Base-by-base conservation (phyloP, 2,329 filamentous ascomycete species). In the Colletotrichum destructivum region DNA sequence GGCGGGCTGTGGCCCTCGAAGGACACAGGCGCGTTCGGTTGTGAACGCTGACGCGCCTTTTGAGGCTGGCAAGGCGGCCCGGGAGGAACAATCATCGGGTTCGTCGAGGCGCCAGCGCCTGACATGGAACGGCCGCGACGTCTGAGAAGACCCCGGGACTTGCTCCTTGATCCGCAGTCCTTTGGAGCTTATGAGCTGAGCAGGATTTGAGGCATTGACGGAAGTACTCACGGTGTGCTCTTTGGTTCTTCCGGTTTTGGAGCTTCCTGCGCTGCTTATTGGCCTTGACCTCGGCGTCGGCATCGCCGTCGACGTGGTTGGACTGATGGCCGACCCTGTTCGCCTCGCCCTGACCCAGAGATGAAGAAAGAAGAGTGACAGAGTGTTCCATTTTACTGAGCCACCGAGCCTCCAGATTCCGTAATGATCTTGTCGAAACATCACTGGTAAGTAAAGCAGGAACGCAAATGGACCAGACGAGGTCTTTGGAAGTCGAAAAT, bases 191-290 rank as follows among this genome's bases (percentile, higher is more conserved):
- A 23, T 60, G 9, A 70, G 59, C 23, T 55, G 4, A 16, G 4
- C 4, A 46, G 18, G 0, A 2, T 3, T 1, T 16, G 26, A 31
- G 26, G 3, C 4, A 13, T 35, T 44, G 15, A 55, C 4, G 38
- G 15, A 23, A 16, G 18, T 26, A 65, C 71, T 62, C 21, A 73
- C 71, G 62, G 26, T 60, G 71, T 26, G 66, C 71, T 67, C 67
- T 66, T 49, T 73, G 71, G 51, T 73, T 71, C 42, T 49, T 54
- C 15, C 71, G 71, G 31, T 71, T 73, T 44, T 73, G 71, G 15
- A 61, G 4, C 55, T 66, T 73, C 47, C 60, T 71, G 15, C 59
- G 62, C 44, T 69, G 61, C 31, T 69, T 72, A 16, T 47, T 65
- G 52, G 35, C 40, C n/a, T 65, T 60, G 42, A 40, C 42, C 38